phyloP scores from a whole-genome alignment of 2,329 filamentous ascomycete species.

The Colletotrichum costaricense region DNA sequence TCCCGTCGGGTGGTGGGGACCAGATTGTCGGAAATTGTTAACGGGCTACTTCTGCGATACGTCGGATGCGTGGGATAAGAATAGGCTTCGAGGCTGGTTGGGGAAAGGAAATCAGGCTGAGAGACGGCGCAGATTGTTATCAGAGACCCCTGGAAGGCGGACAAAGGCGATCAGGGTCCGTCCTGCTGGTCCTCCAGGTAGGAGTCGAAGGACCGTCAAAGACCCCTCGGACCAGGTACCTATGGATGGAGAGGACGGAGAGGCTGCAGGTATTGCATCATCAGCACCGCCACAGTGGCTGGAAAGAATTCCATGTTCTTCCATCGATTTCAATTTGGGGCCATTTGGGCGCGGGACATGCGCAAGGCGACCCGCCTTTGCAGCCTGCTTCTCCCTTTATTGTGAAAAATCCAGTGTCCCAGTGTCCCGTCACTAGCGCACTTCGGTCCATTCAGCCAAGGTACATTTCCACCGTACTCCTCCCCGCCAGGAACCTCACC shows the following conservation, averaged over 20 bases:
- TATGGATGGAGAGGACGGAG: neutral
- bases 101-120: conserved; percentile 13
- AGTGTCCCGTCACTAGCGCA: conserved; percentile 31
- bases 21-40: conserved; percentile 24
- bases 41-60: neutral
- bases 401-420: conserved; percentile 36
- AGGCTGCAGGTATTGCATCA: conserved; percentile 32
- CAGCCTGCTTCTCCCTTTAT: conserved; percentile 36
- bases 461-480: conserved; percentile 32
- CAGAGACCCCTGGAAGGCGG: neutral
- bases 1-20: neutral
- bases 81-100: conserved; percentile 16
- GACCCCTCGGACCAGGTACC: conserved; percentile 20
- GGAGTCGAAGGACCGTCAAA: neutral
- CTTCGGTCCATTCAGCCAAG: conserved; percentile 24
- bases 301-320: conserved; percentile 38
- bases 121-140: neutral
- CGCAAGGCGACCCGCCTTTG: conserved; percentile 37
- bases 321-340: conserved; percentile 35
- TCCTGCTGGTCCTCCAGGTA: neutral
- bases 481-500: conserved; percentile 32
- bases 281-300: conserved; percentile 38
- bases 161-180: conserved; percentile 29
- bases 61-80: neutral
- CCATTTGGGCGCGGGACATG: conserved; percentile 30